Conservation (phyloP, 2,329 filamentous ascomycete genomes). For the Orbilia oligospora region DNA sequence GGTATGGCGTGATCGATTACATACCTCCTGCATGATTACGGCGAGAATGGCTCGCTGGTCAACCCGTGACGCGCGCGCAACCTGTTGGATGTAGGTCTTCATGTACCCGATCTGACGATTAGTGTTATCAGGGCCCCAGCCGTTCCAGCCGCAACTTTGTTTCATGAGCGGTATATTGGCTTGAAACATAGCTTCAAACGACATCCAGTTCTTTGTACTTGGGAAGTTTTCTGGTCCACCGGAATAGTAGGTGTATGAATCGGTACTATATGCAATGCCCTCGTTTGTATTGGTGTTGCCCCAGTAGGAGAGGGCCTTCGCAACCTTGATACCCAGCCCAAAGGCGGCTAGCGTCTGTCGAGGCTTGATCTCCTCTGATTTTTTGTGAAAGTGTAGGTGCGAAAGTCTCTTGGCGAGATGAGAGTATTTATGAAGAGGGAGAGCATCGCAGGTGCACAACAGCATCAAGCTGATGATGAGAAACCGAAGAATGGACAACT, state of each 20-base stretch:
- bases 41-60: conserved; percentile 67
- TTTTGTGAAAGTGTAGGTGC: conserved; percentile 31
- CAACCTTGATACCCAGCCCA: conserved; percentile 42
- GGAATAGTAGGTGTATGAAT: conserved; percentile 50
- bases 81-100: conserved; percentile 50
- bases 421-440: conserved; percentile 45
- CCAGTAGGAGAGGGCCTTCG: conserved; percentile 34
- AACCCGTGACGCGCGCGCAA: conserved; percentile 62
- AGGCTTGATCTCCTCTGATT: conserved; percentile 9
- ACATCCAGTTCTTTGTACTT: conserved; percentile 38
- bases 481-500: conserved; percentile 33
- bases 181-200: conserved; percentile 55
- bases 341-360: conserved; percentile 22
- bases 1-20: conserved; percentile 15
- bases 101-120: conserved; percentile 48
- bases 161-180: conserved; percentile 56
- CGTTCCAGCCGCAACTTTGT: conserved; percentile 57
- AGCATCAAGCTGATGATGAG: conserved; percentile 51
- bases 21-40: conserved; percentile 68
- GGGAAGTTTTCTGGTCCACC: conserved; percentile 49
- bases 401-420: conserved; percentile 34
- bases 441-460: conserved; percentile 45
- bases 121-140: conserved; percentile 56
- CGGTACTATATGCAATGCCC: conserved; percentile 17
- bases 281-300: conserved; percentile 41